Base-by-base conservation (phyloP, 768 basidiomycete species). In the Leccinum disarticulatum region DNA sequence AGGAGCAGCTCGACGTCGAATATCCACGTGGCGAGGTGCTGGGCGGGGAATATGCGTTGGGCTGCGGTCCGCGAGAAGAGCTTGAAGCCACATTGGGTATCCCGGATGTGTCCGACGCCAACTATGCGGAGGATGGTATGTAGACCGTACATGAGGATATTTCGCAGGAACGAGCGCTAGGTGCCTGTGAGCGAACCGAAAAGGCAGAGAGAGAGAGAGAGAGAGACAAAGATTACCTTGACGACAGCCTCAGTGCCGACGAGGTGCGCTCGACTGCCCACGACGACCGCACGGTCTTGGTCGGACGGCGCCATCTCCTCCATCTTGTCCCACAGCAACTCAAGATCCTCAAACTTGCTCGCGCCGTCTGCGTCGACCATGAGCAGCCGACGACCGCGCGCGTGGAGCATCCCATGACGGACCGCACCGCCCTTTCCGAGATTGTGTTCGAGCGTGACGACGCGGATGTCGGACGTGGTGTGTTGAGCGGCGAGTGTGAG, bases 71-170 rank as follows among this genome's bases (percentile, higher is more conserved):
- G 91, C 15, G 93, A 87, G 76, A 96, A 95, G 28, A 98, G 83
- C 76, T 98, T 98, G 86, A 98, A 98, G 33, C 95, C 95, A 70
- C 95, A 97, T 71, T 97, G 95, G 17, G 95, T 98, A 77, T 97
- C 95, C 27, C 91, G 85, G 61, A 96, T 90, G 68, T 93, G 88
- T 8, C 88, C 88, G 3, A 95, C 93, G 51, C 95, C 95, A 31
- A 96, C 87, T 50, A 96, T 83, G 36, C 89, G 86, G 9, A 97
- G 82, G 70, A 95, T 87, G 19, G 91, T 87, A 72, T 98, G 95
- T 59, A 98, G 83, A 4, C 89, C 90, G 68, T 96, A 88, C 95
- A 97, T 98, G 57, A 96, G 87, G 59, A 96, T 76, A 68, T 97
- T 98, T 33, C 95, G 90, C 19, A 96, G 74, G 48, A 89, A 64